Conservation (phyloP, 768 basidiomycete genomes). For the Steccherinum ochraceum region DNA sequence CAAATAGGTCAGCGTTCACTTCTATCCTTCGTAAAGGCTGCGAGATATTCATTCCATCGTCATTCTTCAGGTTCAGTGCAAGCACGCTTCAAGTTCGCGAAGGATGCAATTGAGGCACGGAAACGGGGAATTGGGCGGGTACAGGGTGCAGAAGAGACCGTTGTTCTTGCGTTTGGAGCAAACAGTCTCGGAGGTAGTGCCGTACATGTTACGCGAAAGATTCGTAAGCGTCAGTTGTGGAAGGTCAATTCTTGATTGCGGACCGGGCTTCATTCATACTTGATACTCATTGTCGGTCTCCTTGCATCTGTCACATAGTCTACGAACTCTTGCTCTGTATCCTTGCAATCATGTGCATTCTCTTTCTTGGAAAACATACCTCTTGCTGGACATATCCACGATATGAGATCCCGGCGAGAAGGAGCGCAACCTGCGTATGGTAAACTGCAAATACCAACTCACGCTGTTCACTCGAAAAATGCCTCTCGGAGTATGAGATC, state of each 20-base stretch:
- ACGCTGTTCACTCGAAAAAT: too few species aligned
- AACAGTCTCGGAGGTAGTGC: conserved; percentile 61
- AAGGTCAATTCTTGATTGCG: conserved; percentile 29
- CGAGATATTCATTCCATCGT: conserved; percentile 1
- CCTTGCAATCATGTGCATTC: not conserved
- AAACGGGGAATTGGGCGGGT: conserved; percentile 67
- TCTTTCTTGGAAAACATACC: too few species aligned
- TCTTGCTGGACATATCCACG: too few species aligned
- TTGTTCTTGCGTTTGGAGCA: conserved; percentile 84
- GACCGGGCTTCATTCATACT: not conserved
- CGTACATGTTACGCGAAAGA: conserved; percentile 84
- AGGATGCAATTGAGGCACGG: conserved; percentile 78
- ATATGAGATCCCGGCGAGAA: too few species aligned
- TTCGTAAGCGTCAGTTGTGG: conserved; percentile 47
- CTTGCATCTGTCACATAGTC: too few species aligned
- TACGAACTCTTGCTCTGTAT: conserved; percentile 8
- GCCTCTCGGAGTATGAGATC: too few species aligned
- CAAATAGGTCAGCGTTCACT: conserved; percentile 53
- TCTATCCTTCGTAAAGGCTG: not conserved
- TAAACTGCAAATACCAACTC: too few species aligned
- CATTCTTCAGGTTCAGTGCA: conserved; percentile 62
- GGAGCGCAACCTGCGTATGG: too few species aligned
- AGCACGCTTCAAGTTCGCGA: conserved; percentile 86
- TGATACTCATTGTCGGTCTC: too few species aligned
- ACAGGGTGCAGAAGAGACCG: conserved; percentile 77